phyloP scores from a whole-genome alignment of 1,284 basidiomycete genomes.

The Rhodotorula glutinis region DNA sequence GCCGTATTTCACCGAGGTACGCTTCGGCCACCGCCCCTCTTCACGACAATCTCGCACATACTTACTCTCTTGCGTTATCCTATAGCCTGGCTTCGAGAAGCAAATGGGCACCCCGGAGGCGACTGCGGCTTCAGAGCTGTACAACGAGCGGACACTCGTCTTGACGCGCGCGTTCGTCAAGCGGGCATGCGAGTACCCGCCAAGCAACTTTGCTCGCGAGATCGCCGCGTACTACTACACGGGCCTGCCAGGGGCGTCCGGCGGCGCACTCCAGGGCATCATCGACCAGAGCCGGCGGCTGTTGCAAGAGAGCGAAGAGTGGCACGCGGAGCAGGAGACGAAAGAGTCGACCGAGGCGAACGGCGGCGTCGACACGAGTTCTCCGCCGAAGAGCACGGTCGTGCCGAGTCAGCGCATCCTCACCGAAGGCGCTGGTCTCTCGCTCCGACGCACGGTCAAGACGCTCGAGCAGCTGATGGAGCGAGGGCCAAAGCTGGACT shows the following conservation, averaged over 20 bases:
- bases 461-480: conserved; percentile 54
- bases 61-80: no score
- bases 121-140: conserved; percentile 67
- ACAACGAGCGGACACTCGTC: conserved; percentile 89
- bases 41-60: no score
- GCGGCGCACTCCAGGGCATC: conserved; percentile 62
- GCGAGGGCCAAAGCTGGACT: conserved; percentile 21
- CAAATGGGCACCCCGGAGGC: conserved; percentile 83
- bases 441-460: conserved; percentile 66
- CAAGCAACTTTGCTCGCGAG: conserved; percentile 68
- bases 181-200: conserved; percentile 73
- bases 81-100: conserved; percentile 76
- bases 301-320: conserved; percentile 62
- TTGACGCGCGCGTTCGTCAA: conserved; percentile 83
- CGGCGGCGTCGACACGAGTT: conserved; percentile 62
- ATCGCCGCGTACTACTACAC: conserved; percentile 71
- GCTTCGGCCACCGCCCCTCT: no score
- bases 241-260: conserved; percentile 13
- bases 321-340: conserved; percentile 43
- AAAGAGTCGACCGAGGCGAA: conserved; percentile 60
- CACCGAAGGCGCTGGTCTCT: conserved; percentile 75
- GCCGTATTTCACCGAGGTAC: conserved; percentile 60
- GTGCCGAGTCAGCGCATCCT: conserved; percentile 48
- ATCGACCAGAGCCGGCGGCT: conserved; percentile 62
- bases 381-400: conserved; percentile 21